Evolutionary conservation across 768 basidiomycete genomes (phyloP), one percentile per base, ranked within the genome.

Genomic region (Trametes cingulata): DNA sequence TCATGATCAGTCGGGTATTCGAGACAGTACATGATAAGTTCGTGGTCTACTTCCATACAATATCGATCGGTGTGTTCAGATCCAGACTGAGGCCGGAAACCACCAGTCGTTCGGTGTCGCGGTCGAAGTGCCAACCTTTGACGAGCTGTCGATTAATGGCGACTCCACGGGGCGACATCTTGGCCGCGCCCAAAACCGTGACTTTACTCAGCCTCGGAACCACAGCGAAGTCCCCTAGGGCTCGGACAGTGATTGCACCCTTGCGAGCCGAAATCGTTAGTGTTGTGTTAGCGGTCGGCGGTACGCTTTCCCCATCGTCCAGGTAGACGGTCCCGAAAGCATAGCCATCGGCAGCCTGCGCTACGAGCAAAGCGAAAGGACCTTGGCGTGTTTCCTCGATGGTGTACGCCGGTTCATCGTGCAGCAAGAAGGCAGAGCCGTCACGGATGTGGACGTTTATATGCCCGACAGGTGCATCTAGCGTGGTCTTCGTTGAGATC

Each of bases 371-470:
- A 5, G 81, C 76, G 70, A 83, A 90, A 0, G 87, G 84, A 0
- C 83, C 82, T 41, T 79, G 71, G 3, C 82, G 79, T 0, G 89
- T 91, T 69, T 88, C 88, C 56, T 80, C 79, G 62, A 84, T 80
- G 1, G 88, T 92, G 71, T 90, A 90, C 1, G 74, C 85, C 10
- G 90, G 86, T 47, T 76, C 60, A 7, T 80, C 73, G 69, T 91
- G 84, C 45, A 90, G 69, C 17, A 92, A 79, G 10, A 93, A 69
- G 29, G 84, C 84, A 20, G 86, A 78, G 24, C 85, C 84, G 52
- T 85, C 84, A 19, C 90, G 84, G 63, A 92, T 72, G 66, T 91
- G 88, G 20, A 91, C 84, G 58, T 85, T 85, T 71, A 93, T 91
- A 66, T 90, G 85, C 15, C 85, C 80, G 3, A 93, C 82, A 3